Evolutionary conservation across 345 rosid genomes (phyloP).

Genomic region (Erucastrum elatum): DNA sequence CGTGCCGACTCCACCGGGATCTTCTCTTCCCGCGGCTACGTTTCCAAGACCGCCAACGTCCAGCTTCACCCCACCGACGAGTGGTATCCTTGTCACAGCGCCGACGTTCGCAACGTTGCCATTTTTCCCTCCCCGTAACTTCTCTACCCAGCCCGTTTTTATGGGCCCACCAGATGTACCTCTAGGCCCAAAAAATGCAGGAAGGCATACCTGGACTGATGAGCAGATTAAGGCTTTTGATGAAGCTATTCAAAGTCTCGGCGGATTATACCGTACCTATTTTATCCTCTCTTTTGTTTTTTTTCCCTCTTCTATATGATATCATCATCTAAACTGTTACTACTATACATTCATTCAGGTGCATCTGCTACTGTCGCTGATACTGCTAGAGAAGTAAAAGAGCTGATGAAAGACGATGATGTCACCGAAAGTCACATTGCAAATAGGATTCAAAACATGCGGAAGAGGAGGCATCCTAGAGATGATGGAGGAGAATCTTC

Average conservation of each 20-base stretch:
- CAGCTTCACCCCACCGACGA: too few species aligned
- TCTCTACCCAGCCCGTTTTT: neutral
- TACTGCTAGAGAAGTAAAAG: neutral
- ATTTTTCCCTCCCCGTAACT: too few species aligned
- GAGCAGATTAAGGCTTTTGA: neutral
- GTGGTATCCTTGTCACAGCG: too few species aligned
- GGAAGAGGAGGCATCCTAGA: neutral
- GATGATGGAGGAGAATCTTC: neutral
- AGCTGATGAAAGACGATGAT: neutral
- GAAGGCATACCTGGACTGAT: neutral
- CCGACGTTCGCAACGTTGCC: too few species aligned
- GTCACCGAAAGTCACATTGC: neutral
- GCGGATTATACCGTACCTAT: neutral
- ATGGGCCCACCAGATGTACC: neutral
- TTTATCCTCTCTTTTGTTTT: neutral
- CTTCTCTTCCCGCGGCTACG: too few species aligned
- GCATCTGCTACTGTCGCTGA: neutral
- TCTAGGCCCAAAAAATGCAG: neutral
- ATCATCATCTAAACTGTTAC: neutral
- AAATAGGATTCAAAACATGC: neutral
- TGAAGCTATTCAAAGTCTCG: neutral
- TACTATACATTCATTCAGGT: neutral
- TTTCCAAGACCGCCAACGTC: too few species aligned
- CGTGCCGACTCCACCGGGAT: too few species aligned
- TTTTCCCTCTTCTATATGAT: too few species aligned